Conservation (phyloP, 495 filamentous ascomycete species). For the Oidiodendron maius region DNA sequence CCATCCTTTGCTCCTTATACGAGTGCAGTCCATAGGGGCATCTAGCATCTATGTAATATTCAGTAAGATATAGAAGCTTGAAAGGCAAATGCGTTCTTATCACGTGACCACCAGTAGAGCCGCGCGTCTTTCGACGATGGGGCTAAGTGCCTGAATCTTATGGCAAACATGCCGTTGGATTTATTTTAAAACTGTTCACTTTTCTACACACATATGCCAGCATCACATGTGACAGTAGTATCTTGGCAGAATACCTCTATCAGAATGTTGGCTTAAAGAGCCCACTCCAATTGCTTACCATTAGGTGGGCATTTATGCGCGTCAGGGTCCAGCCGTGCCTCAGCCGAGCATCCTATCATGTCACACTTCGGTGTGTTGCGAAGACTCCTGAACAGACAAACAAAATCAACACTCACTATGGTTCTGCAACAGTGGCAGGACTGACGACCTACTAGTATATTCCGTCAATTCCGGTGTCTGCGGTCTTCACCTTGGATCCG, state of each 20-base stretch:
- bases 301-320: not conserved
- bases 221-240: no score
- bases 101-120: not conserved
- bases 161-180: no score
- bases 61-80: not conserved
- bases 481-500: not conserved
- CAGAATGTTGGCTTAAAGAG: no score
- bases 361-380: not conserved
- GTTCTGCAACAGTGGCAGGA: constrained; percentile 17
- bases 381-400: not conserved
- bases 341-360: no score
- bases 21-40: not conserved
- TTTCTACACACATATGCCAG: no score
- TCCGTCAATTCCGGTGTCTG: not conserved
- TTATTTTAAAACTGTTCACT: no score
- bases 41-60: not conserved
- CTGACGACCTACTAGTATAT: constrained; percentile 13
- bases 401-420: constrained; percentile 11
- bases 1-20: not conserved
- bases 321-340: constrained; percentile 8
- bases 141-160: no score
- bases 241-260: no score
- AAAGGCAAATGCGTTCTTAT: no score
- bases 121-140: not conserved
- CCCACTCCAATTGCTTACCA: no score